These are phyloP conservation scores for Fraxinus nigra DNA, from an alignment of 305 asterid genomes.

Conservation along the genomic window DNA sequence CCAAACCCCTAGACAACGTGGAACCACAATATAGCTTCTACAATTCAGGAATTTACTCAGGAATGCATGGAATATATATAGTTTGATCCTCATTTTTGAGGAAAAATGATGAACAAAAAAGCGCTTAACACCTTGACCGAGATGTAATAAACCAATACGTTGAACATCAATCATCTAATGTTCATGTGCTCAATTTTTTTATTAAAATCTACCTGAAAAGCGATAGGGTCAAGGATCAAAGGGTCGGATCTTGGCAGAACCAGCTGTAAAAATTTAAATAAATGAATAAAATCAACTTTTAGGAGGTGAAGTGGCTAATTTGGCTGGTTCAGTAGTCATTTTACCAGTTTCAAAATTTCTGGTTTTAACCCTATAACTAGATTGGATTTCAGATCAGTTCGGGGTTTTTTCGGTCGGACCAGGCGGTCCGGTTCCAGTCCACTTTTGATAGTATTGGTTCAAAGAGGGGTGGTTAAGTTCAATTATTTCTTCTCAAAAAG, in stretches of 20 bases:
- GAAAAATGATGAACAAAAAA: neutral
- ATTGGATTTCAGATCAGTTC: neutral
- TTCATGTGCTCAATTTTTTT: neutral
- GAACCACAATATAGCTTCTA: neutral
- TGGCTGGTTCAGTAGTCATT: neutral
- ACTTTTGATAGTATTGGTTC: neutral
- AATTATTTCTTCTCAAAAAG: neutral
- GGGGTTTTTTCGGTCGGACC: neutral
- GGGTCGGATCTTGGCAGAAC: neutral
- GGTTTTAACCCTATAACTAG: neutral
- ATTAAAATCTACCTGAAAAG: neutral
- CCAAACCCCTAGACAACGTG: neutral
- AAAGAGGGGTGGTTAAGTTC: neutral
- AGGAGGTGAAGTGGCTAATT: neutral
- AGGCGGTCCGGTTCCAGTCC: neutral
- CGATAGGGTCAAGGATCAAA: neutral
- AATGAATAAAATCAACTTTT: neutral
- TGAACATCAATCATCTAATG: neutral
- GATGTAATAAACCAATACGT: neutral
- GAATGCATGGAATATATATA: neutral
- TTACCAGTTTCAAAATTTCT: neutral
- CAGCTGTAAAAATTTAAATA: too few species aligned
- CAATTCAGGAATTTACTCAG: neutral
- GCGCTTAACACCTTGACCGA: neutral
- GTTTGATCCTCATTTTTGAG: neutral